Conservation (phyloP, 2,329 filamentous ascomycete genomes). For the Neophaeococcomyces aloes region DNA sequence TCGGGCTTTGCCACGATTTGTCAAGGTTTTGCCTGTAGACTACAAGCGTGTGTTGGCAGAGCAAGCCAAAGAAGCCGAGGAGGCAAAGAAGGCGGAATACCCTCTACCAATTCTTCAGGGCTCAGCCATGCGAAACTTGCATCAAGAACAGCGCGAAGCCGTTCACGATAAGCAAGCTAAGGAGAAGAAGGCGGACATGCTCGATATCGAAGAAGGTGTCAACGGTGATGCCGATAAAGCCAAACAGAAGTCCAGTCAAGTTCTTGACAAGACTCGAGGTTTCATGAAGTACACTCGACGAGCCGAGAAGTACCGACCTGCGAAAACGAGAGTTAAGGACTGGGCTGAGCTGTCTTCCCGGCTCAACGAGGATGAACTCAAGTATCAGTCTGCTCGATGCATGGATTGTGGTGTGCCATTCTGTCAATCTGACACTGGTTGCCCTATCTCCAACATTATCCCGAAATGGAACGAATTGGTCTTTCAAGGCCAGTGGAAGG, state of each 20-base stretch:
- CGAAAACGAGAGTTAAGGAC: constrained; percentile 75
- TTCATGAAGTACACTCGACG: constrained; percentile 97
- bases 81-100: constrained; percentile 75
- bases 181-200: constrained; percentile 59
- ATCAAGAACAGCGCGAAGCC: constrained; percentile 45
- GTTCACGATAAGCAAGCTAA: constrained; percentile 52
- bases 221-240: constrained; percentile 65
- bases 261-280: constrained; percentile 93
- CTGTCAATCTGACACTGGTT: constrained; percentile 92
- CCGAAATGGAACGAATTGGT: constrained; percentile 91
- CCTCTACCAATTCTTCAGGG: constrained; percentile 67
- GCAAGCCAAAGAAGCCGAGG: constrained; percentile 73
- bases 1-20: constrained; percentile 75
- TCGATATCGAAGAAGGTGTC: constrained; percentile 87
- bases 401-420: constrained; percentile 99
- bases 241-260: constrained; percentile 79
- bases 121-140: constrained; percentile 44
- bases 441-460: constrained; percentile 94
- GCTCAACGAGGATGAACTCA: constrained; percentile 85
- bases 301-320: constrained; percentile 81
- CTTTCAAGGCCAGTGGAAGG: constrained; percentile 67
- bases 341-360: constrained; percentile 86
- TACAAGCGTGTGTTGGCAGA: constrained; percentile 89
- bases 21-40: constrained; percentile 88
- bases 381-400: constrained; percentile 91